Evolutionary conservation across 768 basidiomycete species (phyloP), one percentile per base, ranked within the genome.

Genomic region (Suillus americanus): DNA sequence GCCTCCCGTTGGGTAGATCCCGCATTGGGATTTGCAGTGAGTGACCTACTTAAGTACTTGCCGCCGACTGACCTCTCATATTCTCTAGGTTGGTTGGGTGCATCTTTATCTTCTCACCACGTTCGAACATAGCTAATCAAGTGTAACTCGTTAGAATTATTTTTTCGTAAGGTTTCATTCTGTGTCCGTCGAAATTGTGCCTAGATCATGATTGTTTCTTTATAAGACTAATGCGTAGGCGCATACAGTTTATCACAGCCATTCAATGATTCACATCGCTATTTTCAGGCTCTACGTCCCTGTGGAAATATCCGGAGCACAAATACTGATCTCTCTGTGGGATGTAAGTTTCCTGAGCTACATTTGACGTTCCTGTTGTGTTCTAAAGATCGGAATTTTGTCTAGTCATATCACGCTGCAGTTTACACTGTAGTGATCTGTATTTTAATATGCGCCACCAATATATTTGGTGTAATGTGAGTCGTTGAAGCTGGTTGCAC

Each of bases 281-380:
- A 63, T 20, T 12, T 30, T 46, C 43, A 46, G 35, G 61, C 53
- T 25, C 54, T 83, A 80, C 3, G 80, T 86, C 0, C 89, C 90
- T 16, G 86, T 87, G 33, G 90, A 92, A 76, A 82, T 94, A 64
- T 86, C 87, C 3, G 91, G 91, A 2, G 86, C 89, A 10, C 81
- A 84, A 12, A 82, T 93, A 61, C 75, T 94, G n/a, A 78, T 94
- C 63, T 80, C 84, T 5, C 90, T 87, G 78, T 93, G 91, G 92
- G 88, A 90, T 68, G 86, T 87, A 66, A 61, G 80, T 73, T 7
- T 43, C 37, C 53, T 20, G 2, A 18, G 23, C 6, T 38, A n/a
- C 50, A 5, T 55, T 37, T 30, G 28, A 20, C 30, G 33, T 57
- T 64, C 57, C 46, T 60, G 28, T 41, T 40, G 37, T 41, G 18